phyloP scores from a whole-genome alignment of 768 basidiomycete genomes.

The Termitomyces titanicus region DNA sequence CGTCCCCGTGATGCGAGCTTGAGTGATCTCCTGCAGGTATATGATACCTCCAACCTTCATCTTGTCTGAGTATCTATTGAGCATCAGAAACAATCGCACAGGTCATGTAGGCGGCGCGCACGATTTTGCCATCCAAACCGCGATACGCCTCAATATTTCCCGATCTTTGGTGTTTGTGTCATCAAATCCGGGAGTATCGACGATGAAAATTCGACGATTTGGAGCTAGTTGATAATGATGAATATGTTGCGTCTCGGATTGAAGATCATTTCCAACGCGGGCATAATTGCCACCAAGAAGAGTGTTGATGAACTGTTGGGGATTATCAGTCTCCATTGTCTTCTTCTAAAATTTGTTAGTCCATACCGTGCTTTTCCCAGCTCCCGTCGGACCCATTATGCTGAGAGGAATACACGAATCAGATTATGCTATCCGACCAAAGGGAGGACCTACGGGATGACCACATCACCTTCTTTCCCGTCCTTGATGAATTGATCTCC shows the following conservation, averaged over 20 bases:
- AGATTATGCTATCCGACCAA: neutral
- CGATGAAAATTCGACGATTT: constrained; percentile 4
- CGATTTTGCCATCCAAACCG: constrained; percentile 11
- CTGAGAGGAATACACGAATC: neutral
- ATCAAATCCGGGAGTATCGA: constrained; percentile 9
- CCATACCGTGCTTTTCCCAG: constrained; percentile 8
- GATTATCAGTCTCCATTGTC: neutral
- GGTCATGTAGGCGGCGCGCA: neutral
- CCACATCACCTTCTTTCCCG: constrained; percentile 3
- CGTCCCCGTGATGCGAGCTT: constrained; percentile 17
- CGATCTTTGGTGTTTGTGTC: constrained; percentile 8
- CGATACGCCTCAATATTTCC: constrained; percentile 8
- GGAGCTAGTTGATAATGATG: constrained; percentile 4
- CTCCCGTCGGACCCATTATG: constrained; percentile 6
- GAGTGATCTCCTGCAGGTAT: constrained; percentile 12
- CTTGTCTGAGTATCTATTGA: constrained; percentile 6
- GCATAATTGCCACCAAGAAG: constrained; percentile 1
- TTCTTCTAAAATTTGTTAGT: neutral
- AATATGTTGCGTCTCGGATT: constrained; percentile 5
- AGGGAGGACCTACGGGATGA: constrained; percentile 2
- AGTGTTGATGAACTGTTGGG: constrained; percentile 5
- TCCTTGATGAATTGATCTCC: constrained; percentile 1
- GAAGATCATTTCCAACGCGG: constrained; percentile 2
- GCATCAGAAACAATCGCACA: neutral
- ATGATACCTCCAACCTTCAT: constrained; percentile 11